Evolutionary conservation across 2,329 filamentous ascomycete species (phyloP).

Genomic region (Fusarium circinatum): DNA sequence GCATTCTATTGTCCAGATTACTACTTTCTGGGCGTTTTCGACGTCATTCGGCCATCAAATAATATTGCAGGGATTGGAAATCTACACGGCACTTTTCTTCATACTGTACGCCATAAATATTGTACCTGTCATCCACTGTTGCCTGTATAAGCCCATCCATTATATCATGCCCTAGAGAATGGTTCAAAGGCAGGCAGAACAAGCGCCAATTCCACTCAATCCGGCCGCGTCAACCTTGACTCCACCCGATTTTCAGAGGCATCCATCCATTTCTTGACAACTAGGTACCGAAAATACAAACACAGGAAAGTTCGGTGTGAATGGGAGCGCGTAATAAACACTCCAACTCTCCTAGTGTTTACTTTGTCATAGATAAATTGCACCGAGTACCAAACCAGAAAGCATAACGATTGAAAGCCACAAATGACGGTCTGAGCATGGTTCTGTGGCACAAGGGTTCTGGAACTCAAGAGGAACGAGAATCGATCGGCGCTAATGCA

Average conservation of each 20-base stretch:
- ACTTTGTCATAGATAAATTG: neutral
- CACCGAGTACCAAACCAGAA: neutral
- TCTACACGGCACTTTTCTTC: neutral
- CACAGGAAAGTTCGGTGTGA: neutral
- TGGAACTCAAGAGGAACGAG: constrained; percentile 38
- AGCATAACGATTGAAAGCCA: neutral
- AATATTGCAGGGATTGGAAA: neutral
- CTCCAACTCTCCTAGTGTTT: neutral
- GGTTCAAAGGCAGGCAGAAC: neutral
- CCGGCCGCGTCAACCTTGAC: neutral
- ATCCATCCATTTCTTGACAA: neutral
- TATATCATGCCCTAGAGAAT: neutral
- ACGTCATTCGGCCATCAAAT: neutral
- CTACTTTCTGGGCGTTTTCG: too few species aligned
- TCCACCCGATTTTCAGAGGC: neutral
- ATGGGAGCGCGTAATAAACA: neutral
- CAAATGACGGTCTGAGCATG: constrained; percentile 5
- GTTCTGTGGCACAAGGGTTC: constrained; percentile 30
- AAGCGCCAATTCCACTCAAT: neutral
- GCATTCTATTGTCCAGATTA: neutral
- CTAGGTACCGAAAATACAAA: neutral
- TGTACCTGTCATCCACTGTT: neutral
- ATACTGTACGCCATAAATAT: neutral
- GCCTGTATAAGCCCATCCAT: neutral
- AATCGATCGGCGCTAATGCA: constrained; percentile 52